These are phyloP conservation scores for Starmera caribaea DNA, from an alignment of 805 yeast genomes.

Conservation along the genomic window DNA sequence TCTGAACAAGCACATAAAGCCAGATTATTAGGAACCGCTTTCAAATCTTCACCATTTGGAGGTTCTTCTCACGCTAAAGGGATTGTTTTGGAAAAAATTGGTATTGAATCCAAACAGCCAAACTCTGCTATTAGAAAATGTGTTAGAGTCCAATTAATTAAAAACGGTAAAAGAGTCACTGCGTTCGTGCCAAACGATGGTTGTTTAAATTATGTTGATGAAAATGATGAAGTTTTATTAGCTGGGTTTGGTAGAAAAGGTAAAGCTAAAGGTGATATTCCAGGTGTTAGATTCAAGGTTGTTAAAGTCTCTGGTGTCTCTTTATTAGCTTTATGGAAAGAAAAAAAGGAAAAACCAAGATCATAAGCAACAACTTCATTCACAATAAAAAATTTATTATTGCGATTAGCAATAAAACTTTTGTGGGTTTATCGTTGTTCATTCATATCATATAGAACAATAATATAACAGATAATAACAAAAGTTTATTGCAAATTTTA, in stretches of 20 bases:
- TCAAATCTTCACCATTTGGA: conserved; percentile 99
- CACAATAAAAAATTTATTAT: too few relatives aligned
- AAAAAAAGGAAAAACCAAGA: conserved; percentile 99
- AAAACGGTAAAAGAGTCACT: conserved; percentile 99
- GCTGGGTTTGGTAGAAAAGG: conserved; percentile 99
- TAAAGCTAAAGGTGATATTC: conserved; percentile 99
- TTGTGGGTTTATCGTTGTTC: too few relatives aligned
- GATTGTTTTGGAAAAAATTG: conserved; percentile 97
- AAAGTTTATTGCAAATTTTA: not conserved
- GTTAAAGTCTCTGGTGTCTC: conserved; percentile 99
- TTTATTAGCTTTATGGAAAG: conserved; percentile 99
- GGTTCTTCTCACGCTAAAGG: conserved; percentile 99
- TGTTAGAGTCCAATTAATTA: conserved; percentile 99
- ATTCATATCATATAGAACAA: too few relatives aligned
- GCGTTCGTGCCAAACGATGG: conserved; percentile 99
- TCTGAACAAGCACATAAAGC: conserved; percentile 97
- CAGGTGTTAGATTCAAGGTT: conserved; percentile 99
- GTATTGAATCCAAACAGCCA: conserved; percentile 99
- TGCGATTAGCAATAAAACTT: conserved; percentile 2
- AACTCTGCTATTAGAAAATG: conserved; percentile 99
- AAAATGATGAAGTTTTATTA: conserved; percentile 98
- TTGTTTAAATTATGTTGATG: conserved; percentile 99
- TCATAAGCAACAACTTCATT: conserved; percentile 44
- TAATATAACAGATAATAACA: too few relatives aligned
- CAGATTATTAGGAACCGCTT: conserved; percentile 98